Evolutionary conservation across 2,329 filamentous ascomycete genomes (phyloP), one percentile per base, ranked within the genome.

Genomic region (Beauveria sp.): DNA sequence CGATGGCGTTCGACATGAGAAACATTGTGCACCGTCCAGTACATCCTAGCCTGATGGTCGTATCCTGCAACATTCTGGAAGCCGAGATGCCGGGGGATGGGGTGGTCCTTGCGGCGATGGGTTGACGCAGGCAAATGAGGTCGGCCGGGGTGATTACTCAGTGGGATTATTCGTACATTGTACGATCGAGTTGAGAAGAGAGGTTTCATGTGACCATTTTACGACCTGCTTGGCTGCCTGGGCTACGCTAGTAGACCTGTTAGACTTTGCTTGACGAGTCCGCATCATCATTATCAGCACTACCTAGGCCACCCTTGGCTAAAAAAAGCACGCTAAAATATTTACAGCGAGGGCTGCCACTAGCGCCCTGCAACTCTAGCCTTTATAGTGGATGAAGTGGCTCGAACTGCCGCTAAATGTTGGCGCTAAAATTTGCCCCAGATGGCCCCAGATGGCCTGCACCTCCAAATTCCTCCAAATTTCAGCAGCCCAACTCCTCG

Each of bases 331-430:
- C 28, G 30, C 50, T 22, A 52, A 38, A 5, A 38, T 54, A 43
- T 34, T 12, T 34, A 10, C 43, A 46, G 54, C 54, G n/a, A 20
- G 22, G 14, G 22, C 40, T 26, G 40, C 22, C 6, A 30, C 30
- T 58, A 58, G 54, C 55, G 55, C 30, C 47, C 57, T 59, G 47
- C 57, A 59, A 22, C 24, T 45, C 57, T 59, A 51, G 57, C 57
- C 38, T 51, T 40, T 59, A 52, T 59, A 45, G 57, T 59, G 45
- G 55, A 46, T 30, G 45, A 34, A 34, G 16, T 30, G 43, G 45
- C 45, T 34, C 55, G 18, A 38, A 50, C 55, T 42, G 22, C 30
- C 30, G 45, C 55, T 58, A 58, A 50, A 30, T 16, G 16, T 38
- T 38, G 34, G 34, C 34, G 34, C 34, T 38, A 38, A 38, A 38